Percentiles rank a stretch among this genome's conserved stretches.
Evolutionary conservation across 2,329 filamentous ascomycete genomes (phyloP).

Genomic region (Triangularia setosa): DNA sequence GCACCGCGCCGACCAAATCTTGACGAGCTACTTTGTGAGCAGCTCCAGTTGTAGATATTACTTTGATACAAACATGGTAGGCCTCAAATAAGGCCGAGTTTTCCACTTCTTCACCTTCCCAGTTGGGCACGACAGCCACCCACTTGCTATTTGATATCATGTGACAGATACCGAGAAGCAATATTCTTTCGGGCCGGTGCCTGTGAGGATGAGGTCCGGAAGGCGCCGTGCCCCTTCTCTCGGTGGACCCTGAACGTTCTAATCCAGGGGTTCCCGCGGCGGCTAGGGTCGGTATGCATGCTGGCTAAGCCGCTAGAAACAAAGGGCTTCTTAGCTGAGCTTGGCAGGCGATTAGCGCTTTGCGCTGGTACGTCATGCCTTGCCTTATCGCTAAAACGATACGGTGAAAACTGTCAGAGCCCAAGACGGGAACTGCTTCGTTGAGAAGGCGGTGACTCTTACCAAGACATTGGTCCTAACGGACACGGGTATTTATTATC

Average conservation of each 20-base stretch:
- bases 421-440: background rate
- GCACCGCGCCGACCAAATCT: slow-evolving; percentile 19
- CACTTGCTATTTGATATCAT: background rate
- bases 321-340: slow-evolving; percentile 15
- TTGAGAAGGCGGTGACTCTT: slow-evolving; percentile 9
- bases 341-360: slow-evolving; percentile 15
- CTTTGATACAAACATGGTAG: background rate
- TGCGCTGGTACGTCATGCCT: slow-evolving; percentile 12
- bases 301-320: slow-evolving; percentile 15
- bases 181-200: slow-evolving; percentile 11
- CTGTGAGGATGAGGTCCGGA: background rate
- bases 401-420: background rate
- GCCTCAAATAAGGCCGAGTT: background rate
- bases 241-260: background rate
- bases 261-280: slow-evolving; percentile 13
- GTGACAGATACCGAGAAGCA: background rate
- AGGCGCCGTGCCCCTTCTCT: slow-evolving; percentile 3
- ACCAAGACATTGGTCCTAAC: background rate
- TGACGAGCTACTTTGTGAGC: slow-evolving; percentile 7
- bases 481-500: background rate
- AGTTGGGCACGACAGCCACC: background rate
- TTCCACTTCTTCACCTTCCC: background rate
- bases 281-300: slow-evolving; percentile 23
- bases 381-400: background rate
- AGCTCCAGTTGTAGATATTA: background rate